Evolutionary conservation across 495 filamentous ascomycete species (phyloP).

Genomic region (Podospora bellae-mahoneyi): DNA sequence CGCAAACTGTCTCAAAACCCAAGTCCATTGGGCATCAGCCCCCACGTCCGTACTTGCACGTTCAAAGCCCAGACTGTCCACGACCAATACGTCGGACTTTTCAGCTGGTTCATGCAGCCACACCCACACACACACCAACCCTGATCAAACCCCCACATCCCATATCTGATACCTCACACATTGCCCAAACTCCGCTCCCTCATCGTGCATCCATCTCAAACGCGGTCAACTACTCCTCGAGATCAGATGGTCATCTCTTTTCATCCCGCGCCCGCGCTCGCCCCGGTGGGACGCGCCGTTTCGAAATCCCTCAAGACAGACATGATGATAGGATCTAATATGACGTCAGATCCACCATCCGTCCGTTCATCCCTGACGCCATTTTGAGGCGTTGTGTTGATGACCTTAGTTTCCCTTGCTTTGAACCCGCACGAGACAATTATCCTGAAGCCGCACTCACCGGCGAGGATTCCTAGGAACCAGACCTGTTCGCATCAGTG

Average conservation of each 20-base stretch:
- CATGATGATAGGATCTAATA: not conserved
- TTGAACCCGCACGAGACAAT: not conserved
- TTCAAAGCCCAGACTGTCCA: not conserved
- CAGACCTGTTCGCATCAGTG: not conserved
- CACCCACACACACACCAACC: not conserved
- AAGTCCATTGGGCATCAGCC: not conserved
- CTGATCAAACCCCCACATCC: not conserved
- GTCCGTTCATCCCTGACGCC: not conserved
- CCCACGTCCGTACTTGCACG: not conserved
- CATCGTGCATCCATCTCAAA: not conserved
- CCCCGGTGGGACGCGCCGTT: not conserved
- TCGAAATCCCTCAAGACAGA: not conserved
- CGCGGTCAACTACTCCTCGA: too few species aligned
- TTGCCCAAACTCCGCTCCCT: not conserved
- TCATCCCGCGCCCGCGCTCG: not conserved
- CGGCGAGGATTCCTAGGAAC: not conserved
- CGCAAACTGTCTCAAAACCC: too few species aligned
- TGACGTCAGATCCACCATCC: not conserved
- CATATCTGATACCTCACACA: not conserved
- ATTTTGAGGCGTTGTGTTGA: not conserved
- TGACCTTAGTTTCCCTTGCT: not conserved
- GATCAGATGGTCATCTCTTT: not conserved
- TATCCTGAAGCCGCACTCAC: not conserved
- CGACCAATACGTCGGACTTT: not conserved
- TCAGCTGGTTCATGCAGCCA: not conserved